phyloP scores from a whole-genome alignment of 495 filamentous ascomycete genomes.

The Tuber calosporum region DNA sequence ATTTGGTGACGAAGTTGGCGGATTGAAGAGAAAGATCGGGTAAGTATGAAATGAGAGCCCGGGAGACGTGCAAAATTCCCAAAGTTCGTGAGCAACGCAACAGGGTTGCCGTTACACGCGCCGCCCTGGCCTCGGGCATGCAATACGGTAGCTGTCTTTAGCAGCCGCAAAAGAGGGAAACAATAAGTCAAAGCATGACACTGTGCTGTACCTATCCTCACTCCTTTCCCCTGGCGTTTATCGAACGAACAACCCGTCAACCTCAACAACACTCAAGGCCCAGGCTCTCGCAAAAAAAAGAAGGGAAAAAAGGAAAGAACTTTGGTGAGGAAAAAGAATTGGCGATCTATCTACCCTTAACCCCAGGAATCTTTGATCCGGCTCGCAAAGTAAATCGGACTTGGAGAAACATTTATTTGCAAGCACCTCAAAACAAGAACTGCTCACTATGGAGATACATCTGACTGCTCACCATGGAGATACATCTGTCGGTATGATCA shows the following conservation, averaged over 20 bases:
- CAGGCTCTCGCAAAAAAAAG: not conserved
- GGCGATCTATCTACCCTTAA: not conserved
- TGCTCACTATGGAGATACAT: not conserved
- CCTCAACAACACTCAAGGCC: not conserved
- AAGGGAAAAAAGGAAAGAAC: not conserved
- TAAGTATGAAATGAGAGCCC: not conserved
- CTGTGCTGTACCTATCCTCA: constrained; percentile 4
- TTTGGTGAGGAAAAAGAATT: not conserved
- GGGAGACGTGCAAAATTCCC: constrained; percentile 26
- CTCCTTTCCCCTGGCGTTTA: not conserved
- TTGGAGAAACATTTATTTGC: not conserved
- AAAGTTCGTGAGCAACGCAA: constrained; percentile 8
- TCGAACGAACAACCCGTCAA: not conserved
- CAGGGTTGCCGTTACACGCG: constrained; percentile 19
- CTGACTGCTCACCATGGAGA: not conserved
- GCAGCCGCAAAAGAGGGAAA: constrained; percentile 4
- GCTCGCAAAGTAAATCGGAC: not conserved
- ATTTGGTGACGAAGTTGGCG: constrained; percentile 10
- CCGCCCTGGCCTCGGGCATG: not conserved
- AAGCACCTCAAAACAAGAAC: not conserved
- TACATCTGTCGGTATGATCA: not conserved
- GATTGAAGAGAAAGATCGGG: not conserved
- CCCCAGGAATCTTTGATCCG: not conserved
- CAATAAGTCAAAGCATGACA: too few species aligned
- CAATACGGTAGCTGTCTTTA: not conserved